Evolutionary conservation across 2,329 filamentous ascomycete species (phyloP).

Genomic region (Diaporthe ampelina): DNA sequence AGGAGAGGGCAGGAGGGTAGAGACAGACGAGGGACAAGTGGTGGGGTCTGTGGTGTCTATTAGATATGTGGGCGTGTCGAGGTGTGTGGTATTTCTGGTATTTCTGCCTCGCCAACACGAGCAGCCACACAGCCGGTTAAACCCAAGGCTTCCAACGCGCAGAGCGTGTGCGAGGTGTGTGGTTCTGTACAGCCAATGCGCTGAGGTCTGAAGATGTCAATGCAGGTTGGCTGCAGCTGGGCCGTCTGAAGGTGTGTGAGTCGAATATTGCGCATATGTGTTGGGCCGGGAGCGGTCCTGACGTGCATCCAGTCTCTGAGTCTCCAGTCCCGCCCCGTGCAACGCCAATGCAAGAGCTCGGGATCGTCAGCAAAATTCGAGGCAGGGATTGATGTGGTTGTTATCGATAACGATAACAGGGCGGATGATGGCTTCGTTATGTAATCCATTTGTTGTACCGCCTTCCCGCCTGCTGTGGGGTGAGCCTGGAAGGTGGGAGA

Average conservation of each 20-base stretch:
- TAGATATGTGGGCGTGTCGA: not conserved
- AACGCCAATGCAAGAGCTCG: conserved; percentile 35
- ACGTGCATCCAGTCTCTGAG: too few species aligned
- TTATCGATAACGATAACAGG: conserved; percentile 36
- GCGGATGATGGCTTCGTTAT: not conserved
- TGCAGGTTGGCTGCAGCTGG: conserved; percentile 39
- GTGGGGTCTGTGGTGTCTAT: not conserved
- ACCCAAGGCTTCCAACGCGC: not conserved
- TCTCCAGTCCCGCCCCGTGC: not conserved
- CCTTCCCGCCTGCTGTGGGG: too few species aligned
- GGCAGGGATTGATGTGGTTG: not conserved
- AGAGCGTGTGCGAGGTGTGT: too few species aligned
- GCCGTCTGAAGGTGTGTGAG: not conserved
- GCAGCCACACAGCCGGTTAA: not conserved
- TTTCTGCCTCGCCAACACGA: conserved; percentile 24
- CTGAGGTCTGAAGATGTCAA: conserved; percentile 6
- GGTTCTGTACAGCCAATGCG: conserved; percentile 5
- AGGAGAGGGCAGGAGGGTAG: too few species aligned
- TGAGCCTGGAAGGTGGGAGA: too few species aligned
- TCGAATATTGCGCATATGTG: not conserved
- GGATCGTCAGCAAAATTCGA: conserved; percentile 41
- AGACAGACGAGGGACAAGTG: not conserved
- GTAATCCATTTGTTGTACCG: not conserved
- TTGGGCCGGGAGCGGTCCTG: not conserved
- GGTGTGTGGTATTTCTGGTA: not conserved